Percentiles rank a stretch among this genome's conserved stretches.
These are phyloP conservation scores for Solanum peruvianum DNA, from an alignment of 257 asterid genomes.

Conservation along the genomic window DNA sequence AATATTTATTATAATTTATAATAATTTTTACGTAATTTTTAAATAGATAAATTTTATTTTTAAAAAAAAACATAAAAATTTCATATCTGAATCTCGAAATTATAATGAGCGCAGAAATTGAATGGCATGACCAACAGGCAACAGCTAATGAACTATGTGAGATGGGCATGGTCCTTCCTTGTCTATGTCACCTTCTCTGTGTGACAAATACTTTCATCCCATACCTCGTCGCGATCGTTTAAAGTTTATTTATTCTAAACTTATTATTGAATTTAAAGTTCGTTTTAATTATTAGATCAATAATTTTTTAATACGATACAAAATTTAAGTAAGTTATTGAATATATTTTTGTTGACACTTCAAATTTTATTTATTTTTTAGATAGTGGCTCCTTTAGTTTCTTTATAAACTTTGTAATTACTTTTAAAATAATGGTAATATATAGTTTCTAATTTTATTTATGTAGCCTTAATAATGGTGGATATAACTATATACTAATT, in stretches of 20 bases:
- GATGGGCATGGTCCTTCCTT: neutral
- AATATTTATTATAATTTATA: neutral
- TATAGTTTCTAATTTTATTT: neutral
- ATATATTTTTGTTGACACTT: neutral
- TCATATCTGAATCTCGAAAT: neutral
- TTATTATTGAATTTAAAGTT: neutral
- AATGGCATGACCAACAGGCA: neutral
- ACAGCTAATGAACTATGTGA: neutral
- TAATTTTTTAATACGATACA: neutral
- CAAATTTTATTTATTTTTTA: neutral
- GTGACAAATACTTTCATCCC: neutral
- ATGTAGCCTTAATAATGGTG: neutral
- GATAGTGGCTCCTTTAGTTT: neutral
- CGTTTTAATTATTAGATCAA: neutral
- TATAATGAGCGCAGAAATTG: neutral
- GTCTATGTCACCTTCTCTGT: neutral
- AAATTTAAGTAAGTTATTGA: neutral
- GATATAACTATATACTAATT: neutral
- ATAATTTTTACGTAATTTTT: too few relatives aligned
- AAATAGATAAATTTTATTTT: too few relatives aligned
- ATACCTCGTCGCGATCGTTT: neutral
- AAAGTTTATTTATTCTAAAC: neutral
- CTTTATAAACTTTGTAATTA: neutral
- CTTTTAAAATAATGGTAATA: neutral
- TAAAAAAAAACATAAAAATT: too few relatives aligned